Conservation (phyloP, 352 stramenopile species). For the Globisporangium alternatum region DNA sequence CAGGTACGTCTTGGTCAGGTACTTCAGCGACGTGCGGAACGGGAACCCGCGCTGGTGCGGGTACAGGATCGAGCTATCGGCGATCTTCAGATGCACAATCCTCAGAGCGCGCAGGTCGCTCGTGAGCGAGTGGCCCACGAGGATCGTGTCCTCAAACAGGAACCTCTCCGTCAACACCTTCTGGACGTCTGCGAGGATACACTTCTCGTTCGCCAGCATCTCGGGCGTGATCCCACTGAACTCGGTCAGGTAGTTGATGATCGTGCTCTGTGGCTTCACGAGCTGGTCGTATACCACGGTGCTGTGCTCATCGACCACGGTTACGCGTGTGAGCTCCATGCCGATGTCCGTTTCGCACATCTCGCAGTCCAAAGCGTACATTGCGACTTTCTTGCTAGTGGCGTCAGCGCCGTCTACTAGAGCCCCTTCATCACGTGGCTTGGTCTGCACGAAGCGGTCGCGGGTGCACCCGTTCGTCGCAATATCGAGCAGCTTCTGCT, state of each 20-base stretch:
- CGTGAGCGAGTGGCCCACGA: conserved; percentile 86
- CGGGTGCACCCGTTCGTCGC: conserved; percentile 46
- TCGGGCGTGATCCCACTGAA: conserved; percentile 88
- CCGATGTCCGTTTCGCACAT: conserved; percentile 89
- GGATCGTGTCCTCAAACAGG: conserved; percentile 69
- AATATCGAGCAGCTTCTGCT: conserved; percentile 54
- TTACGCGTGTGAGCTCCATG: conserved; percentile 81
- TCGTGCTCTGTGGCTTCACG: conserved; percentile 79
- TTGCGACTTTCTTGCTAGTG: conserved; percentile 13
- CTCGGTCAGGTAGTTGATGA: conserved; percentile 89
- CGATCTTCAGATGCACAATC: conserved; percentile 66
- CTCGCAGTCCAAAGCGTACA: conserved; percentile 87
- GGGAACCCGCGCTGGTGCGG: conserved; percentile 81
- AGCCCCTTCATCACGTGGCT: conserved; percentile 21
- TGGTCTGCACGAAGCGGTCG: conserved; percentile 56
- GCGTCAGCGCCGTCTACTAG: conserved; percentile 4
- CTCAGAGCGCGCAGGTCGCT: conserved; percentile 80
- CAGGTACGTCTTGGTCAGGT: conserved; percentile 81
- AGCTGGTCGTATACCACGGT: conserved; percentile 79
- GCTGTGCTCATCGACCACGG: conserved; percentile 57
- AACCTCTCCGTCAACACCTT: conserved; percentile 48
- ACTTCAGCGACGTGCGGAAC: conserved; percentile 82
- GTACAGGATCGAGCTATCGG: conserved; percentile 82
- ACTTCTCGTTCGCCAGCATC: conserved; percentile 51
- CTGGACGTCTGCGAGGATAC: conserved; percentile 74